Evolutionary conservation across 257 asterid species (phyloP).

Genomic region (Nicotiana obtusifolia): DNA sequence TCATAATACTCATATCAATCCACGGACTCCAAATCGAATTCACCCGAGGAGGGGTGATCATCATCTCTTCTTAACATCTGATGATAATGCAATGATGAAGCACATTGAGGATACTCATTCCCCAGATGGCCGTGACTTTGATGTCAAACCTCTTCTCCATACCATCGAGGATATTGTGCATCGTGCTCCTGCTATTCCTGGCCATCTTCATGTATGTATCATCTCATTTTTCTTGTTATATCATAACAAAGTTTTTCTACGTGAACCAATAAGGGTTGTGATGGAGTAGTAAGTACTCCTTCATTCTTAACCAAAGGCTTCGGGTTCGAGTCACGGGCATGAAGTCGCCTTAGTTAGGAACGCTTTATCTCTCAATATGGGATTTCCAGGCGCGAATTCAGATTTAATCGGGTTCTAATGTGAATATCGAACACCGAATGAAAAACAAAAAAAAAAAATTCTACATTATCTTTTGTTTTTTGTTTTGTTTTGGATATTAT

Average conservation of each 20-base stretch:
- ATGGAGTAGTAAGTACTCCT: no score
- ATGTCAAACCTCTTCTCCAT: conserved; percentile 46
- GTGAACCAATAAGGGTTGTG: no score
- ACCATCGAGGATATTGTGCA: conserved; percentile 57
- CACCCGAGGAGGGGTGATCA: conserved; percentile 31
- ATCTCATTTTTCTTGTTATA: not conserved
- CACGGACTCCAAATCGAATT: conserved; percentile 2
- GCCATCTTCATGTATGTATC: not conserved
- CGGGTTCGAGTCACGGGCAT: no score
- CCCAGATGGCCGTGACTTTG: conserved; percentile 47
- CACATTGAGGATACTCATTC: conserved; percentile 45
- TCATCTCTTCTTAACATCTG: conserved; percentile 35
- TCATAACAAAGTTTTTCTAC: not conserved
- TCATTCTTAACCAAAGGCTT: no score
- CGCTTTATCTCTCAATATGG: no score
- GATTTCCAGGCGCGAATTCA: no score
- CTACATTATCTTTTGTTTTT: not conserved
- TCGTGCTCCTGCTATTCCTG: conserved; percentile 30
- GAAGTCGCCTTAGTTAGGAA: no score
- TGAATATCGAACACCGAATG: no score
- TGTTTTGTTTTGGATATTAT: not conserved
- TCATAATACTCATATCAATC: not conserved
- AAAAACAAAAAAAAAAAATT: no score
- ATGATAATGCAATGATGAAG: conserved; percentile 48
- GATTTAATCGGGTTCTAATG: no score